Base-by-base conservation (phyloP, 495 filamentous ascomycete genomes). In the Penicillium chermesinum region DNA sequence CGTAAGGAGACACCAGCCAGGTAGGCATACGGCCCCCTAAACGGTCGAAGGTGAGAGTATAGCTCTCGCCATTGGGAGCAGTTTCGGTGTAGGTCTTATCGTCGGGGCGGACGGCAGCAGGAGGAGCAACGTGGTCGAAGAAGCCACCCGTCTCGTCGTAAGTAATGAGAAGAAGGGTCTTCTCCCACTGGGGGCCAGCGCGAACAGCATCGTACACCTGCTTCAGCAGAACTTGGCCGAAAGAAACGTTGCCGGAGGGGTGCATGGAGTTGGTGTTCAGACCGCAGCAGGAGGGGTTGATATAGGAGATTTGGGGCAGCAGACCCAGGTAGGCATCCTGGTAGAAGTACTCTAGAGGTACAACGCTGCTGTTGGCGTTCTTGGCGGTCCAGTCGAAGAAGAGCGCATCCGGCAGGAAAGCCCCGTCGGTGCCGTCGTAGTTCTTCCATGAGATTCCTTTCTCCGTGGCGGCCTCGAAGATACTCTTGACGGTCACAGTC, bases 201-300 rank as follows among this genome's bases (percentile, higher is more conserved):
- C 74, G 74, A 43, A 78, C 49, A 41, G 74, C 70, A 30, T 78
- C 75, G 62, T 79, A 78, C 54, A 79, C 65, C 20, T 65, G 57
- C 64, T 78, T 79, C 43, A 79, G 63, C 40, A 78, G 65, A 20
- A 61, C 59, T 61, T 79, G 70, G 49, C 76, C 76, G 47, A 66
- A 62, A 25, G 67, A 72, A 59, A 77, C 66, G 39, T 67, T 66
- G 18, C 67, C 66, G 30, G 61, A 60, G 6, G 76, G 76, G 60
- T 79, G 76, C 65, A 77, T 73, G 42, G 72, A 76, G 55, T 70
- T 75, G 49, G 70, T 75, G 52, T 62, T 61, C 7, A 60, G 45
- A 19, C 61, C 68, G 50, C 76, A 79, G 71, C 76, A 79, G 25
- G 69, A 71, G 1, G 76, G 76, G 65, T 79, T 78, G 64, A 79